These are phyloP conservation scores for Metarhizium brunneum DNA, from an alignment of 2,329 filamentous ascomycete genomes.

Conservation along the genomic window DNA sequence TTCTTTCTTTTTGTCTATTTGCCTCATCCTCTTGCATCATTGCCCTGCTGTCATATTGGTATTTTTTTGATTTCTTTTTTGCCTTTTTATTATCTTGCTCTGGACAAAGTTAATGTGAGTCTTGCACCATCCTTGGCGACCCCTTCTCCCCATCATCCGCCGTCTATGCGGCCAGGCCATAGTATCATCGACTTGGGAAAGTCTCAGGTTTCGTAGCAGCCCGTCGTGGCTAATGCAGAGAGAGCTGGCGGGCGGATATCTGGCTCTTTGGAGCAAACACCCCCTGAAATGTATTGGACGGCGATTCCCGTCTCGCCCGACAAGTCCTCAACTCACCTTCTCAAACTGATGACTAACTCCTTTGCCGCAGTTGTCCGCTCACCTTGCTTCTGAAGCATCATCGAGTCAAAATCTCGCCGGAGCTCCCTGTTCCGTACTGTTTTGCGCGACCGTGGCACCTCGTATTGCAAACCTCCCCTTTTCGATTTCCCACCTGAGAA, in stretches of 20 bases:
- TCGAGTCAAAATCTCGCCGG: background rate
- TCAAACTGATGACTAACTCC: background rate
- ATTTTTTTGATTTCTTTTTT: too few relatives aligned
- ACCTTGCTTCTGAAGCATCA: background rate
- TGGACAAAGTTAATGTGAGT: constrained; percentile 28
- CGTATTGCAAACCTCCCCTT: background rate
- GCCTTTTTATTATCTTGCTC: constrained; percentile 6
- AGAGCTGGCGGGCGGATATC: background rate
- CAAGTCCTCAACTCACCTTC: background rate
- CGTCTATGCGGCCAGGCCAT: background rate
- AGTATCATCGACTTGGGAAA: background rate
- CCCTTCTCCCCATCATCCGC: background rate
- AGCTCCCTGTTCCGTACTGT: background rate
- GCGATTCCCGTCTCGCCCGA: background rate
- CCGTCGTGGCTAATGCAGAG: background rate
- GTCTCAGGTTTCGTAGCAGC: background rate
- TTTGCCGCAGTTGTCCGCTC: constrained; percentile 17
- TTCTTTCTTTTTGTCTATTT: background rate
- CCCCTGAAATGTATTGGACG: background rate
- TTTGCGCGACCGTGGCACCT: constrained; percentile 4
- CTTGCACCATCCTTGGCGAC: constrained; percentile 1
- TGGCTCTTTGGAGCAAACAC: background rate
- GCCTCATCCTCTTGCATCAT: background rate
- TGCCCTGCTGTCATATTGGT: background rate
- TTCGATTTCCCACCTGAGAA: background rate